Evolutionary conservation across 2,329 filamentous ascomycete genomes (phyloP).

Genomic region (Aspergillus aculeatinus): DNA sequence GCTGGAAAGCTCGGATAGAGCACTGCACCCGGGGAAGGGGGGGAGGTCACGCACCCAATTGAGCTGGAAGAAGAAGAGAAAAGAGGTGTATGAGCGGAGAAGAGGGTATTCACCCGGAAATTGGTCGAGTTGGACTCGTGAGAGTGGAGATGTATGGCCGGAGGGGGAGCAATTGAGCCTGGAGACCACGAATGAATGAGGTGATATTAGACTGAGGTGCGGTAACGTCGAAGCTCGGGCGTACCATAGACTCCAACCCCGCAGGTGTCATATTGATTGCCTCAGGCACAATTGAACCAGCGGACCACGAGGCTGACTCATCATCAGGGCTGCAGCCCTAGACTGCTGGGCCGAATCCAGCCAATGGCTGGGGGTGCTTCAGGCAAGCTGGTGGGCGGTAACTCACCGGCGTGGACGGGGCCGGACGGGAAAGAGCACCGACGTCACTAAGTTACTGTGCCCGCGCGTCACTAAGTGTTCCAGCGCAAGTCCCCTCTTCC

Average conservation of each 20-base stretch:
- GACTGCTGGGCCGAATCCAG: constrained; percentile 7
- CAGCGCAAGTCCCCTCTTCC: constrained; percentile 6
- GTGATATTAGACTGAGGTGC: constrained; percentile 37
- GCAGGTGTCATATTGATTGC: constrained; percentile 25
- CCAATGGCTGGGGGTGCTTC: too few species aligned
- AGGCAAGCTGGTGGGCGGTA: not conserved
- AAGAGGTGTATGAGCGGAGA: constrained; percentile 28
- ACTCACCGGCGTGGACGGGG: not conserved
- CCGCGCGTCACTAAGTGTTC: constrained; percentile 12
- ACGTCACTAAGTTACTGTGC: constrained; percentile 30
- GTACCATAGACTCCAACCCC: constrained; percentile 26
- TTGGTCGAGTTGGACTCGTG: constrained; percentile 34
- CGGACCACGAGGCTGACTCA: constrained; percentile 14
- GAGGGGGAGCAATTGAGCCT: constrained; percentile 28
- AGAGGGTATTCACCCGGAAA: constrained; percentile 32
- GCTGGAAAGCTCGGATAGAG: constrained; percentile 34
- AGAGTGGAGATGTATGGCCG: constrained; percentile 33
- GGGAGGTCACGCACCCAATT: constrained; percentile 33
- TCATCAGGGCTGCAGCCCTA: constrained; percentile 27
- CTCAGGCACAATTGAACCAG: constrained; percentile 27
- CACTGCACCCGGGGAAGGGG: constrained; percentile 3
- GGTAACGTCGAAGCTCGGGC: constrained; percentile 27
- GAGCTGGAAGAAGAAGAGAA: constrained; percentile 24
- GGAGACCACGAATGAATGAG: constrained; percentile 33
- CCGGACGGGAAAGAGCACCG: constrained; percentile 14